phyloP scores from a whole-genome alignment of 2,329 filamentous ascomycete species.

The Fusarium robinianum region DNA sequence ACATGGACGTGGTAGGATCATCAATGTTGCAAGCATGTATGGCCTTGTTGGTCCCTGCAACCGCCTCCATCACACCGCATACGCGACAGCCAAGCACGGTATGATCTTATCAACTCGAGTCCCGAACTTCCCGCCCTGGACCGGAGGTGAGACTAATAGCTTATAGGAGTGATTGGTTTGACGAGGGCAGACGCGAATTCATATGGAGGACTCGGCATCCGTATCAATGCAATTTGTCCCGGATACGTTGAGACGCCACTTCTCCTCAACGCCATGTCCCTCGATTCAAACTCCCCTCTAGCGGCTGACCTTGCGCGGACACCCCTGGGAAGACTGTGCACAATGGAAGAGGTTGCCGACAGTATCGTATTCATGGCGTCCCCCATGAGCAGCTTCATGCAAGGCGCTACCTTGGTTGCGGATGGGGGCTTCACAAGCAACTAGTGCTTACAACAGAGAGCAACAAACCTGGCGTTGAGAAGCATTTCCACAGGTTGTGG shows the following conservation, averaged over 20 bases:
- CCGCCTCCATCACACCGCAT: constrained; percentile 49
- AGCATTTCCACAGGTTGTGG: too few relatives aligned
- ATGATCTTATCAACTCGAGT: constrained; percentile 1
- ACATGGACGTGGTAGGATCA: constrained; percentile 54
- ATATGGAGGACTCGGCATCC: constrained; percentile 56
- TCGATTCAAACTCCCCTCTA: constrained; percentile 38
- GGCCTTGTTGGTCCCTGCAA: constrained; percentile 49
- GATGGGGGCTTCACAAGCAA: constrained; percentile 50
- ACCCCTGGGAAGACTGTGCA: constrained; percentile 52
- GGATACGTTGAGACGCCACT: constrained; percentile 53
- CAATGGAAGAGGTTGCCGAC: constrained; percentile 59
- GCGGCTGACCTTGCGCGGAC: constrained; percentile 48
- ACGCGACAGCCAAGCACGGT: constrained; percentile 58
- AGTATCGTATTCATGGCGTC: constrained; percentile 56
- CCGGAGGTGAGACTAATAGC: too few relatives aligned
- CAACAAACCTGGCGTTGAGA: not conserved
- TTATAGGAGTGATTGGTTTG: constrained; percentile 51
- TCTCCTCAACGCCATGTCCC: constrained; percentile 33
- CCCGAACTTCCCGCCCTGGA: too few relatives aligned
- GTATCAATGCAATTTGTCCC: constrained; percentile 65
- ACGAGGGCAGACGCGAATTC: constrained; percentile 58
- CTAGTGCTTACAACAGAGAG: constrained; percentile 6
- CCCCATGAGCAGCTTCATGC: constrained; percentile 57
- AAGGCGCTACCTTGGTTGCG: constrained; percentile 51
- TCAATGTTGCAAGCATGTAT: constrained; percentile 59